phyloP scores from a whole-genome alignment of 1,284 basidiomycete species.

The Melampsora americana region DNA sequence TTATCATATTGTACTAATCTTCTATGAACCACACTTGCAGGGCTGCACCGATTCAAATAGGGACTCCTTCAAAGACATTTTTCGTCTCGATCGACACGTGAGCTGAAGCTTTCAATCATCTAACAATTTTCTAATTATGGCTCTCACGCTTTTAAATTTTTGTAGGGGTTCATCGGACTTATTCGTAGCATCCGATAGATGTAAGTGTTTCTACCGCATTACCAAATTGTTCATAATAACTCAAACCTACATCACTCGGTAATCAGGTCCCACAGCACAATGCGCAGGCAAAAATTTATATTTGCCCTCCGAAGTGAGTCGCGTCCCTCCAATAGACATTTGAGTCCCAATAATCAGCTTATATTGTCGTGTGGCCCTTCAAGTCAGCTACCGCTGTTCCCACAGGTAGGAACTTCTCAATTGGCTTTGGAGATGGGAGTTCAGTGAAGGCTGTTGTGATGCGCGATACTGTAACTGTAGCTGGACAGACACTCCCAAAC shows the following conservation, averaged over 20 bases:
- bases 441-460: slow-evolving; percentile 24
- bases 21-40: not conserved
- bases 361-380: not conserved
- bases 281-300: slow-evolving; percentile 36
- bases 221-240: not conserved
- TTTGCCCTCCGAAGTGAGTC: slow-evolving; percentile 7
- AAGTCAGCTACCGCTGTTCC: slow-evolving; percentile 9
- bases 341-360: too few relatives aligned
- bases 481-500: slow-evolving; percentile 14
- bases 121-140: too few relatives aligned
- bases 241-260: not conserved
- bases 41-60: slow-evolving; percentile 28
- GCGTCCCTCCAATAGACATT: not conserved
- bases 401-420: not conserved
- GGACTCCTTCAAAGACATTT: slow-evolving; percentile 17
- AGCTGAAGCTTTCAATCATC: not conserved
- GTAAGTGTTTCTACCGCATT: slow-evolving; percentile 2
- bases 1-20: too few relatives aligned
- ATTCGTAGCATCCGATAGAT: slow-evolving; percentile 33
- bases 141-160: not conserved
- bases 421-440: slow-evolving; percentile 34
- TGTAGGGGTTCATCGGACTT: slow-evolving; percentile 37
- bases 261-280: slow-evolving; percentile 18
- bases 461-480: slow-evolving; percentile 22
- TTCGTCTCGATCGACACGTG: slow-evolving; percentile 40